Base-by-base conservation (phyloP, 2,329 filamentous ascomycete genomes). In the Botrytis paeoniae region DNA sequence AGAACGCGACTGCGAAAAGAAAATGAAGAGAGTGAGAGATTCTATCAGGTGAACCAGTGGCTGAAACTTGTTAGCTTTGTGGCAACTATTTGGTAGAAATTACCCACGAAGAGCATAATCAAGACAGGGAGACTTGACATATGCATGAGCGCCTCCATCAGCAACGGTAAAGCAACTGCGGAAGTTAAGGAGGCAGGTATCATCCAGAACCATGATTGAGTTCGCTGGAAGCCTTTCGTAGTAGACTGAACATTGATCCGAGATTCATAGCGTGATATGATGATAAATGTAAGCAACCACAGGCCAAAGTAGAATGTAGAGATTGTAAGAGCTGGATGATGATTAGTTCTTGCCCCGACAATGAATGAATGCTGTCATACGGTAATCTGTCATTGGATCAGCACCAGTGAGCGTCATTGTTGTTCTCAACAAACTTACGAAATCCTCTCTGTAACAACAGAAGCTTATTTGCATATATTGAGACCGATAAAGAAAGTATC, bases 21-120 rank as follows among this genome's bases (percentile, higher is more conserved):
- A 57, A 22, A 64, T 29, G 6, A 35, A 77, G 12, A 77, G 66
- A n/a, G 78, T 51, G 1, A 78, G n/a, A 35, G 74, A 74, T 63
- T 79, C 78, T 22, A 69, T 57, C 5, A 74, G 74, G 70, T 77
- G 77, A 60, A 74, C 69, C 9, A 78, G 25, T 20, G 78, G 78
- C 79, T 80, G 60, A 1, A 65, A 4, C 22, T 39, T 20, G 68
- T 75, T 61, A 76, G 72, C 18, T n/a, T 45, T 8, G 35, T 60
- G 20, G 20, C 3, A 18, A 70, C 16, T 2, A 29, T 12, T 45
- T 61, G 5, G 8, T 14, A 18, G 63, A 29, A 25, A 32, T 29
- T 39, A 77, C 79, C 73, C 64, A 80, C 79, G 74, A 76, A 80
- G 54, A 79, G 62, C 78, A 79, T 79, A 1, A 77, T 71, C 5